Percentiles rank a stretch among this genome's conserved stretches.
Evolutionary conservation across 2,329 filamentous ascomycete genomes (phyloP).

Genomic region (Botrytis tulipae): DNA sequence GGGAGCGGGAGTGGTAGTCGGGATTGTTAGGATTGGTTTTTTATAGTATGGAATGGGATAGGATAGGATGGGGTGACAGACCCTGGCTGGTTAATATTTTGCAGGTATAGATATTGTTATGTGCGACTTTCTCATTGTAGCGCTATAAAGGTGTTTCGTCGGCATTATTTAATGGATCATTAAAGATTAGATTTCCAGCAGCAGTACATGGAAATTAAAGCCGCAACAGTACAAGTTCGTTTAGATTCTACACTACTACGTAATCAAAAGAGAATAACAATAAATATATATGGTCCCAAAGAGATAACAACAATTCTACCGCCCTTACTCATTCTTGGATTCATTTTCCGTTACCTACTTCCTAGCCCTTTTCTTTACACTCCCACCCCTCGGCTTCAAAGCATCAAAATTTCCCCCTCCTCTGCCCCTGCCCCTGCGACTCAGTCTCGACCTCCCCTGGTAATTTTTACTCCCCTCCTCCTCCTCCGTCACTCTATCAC

Average conservation of each 20-base stretch:
- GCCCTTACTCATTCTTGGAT: not conserved
- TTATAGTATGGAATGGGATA: not conserved
- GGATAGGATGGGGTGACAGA: not conserved
- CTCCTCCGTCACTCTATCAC: not conserved
- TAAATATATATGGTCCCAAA: not conserved
- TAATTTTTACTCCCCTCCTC: no score
- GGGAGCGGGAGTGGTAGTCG: rapidly evolving
- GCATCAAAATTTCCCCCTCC: not conserved
- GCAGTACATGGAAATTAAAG: not conserved
- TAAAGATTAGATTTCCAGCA: not conserved
- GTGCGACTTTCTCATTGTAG: not conserved
- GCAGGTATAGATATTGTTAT: not conserved
- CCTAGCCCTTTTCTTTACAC: not conserved
- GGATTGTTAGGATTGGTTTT: not conserved
- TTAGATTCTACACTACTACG: not conserved
- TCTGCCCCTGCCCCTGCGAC: not conserved
- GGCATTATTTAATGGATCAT: not conserved
- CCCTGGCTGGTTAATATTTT: not conserved
- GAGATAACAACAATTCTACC: not conserved
- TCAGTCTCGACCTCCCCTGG: not conserved
- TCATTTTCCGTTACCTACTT: not conserved
- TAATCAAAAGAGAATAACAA: not conserved
- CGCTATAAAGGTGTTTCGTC: not conserved
- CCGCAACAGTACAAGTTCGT: not conserved
- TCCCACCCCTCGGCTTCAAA: not conserved